Percentiles rank a stretch among this genome's conserved stretches.
Conservation (phyloP, 2,329 filamentous ascomycete genomes). For the Penicillium sumatraense region DNA sequence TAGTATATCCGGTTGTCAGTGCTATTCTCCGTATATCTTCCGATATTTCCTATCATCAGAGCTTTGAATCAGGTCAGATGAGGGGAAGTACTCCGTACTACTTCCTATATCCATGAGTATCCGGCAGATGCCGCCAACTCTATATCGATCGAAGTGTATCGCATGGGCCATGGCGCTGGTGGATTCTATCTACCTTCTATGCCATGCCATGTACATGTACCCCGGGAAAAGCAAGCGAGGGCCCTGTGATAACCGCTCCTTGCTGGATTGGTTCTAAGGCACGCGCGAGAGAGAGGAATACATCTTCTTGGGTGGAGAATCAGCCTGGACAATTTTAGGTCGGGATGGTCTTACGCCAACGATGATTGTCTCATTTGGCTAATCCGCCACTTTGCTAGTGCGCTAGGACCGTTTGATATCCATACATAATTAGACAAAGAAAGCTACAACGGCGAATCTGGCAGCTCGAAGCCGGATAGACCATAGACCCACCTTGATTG, state of each 20-base stretch:
- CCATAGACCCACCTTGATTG: not conserved
- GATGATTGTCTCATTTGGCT: not conserved
- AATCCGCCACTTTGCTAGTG: not conserved
- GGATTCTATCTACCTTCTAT: too few species aligned
- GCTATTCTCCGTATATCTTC: not conserved
- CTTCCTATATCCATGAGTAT: not conserved
- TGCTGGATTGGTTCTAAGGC: not conserved
- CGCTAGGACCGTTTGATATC: not conserved
- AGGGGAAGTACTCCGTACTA: too few species aligned
- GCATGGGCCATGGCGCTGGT: not conserved
- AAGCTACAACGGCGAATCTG: not conserved
- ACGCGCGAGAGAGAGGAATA: not conserved
- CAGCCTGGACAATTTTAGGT: not conserved
- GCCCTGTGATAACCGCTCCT: not conserved
- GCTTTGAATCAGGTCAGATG: not conserved
- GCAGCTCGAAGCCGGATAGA: not conserved
- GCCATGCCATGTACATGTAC: not conserved
- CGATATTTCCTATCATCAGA: not conserved
- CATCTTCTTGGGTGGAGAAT: not conserved
- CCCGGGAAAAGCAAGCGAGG: not conserved
- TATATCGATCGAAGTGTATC: not conserved
- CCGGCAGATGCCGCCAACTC: not conserved
- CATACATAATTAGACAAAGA: too few species aligned
- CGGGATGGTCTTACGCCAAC: not conserved
- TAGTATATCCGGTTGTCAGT: not conserved